phyloP scores from a whole-genome alignment of 805 yeast genomes.

The Jamesozyma piceae region DNA sequence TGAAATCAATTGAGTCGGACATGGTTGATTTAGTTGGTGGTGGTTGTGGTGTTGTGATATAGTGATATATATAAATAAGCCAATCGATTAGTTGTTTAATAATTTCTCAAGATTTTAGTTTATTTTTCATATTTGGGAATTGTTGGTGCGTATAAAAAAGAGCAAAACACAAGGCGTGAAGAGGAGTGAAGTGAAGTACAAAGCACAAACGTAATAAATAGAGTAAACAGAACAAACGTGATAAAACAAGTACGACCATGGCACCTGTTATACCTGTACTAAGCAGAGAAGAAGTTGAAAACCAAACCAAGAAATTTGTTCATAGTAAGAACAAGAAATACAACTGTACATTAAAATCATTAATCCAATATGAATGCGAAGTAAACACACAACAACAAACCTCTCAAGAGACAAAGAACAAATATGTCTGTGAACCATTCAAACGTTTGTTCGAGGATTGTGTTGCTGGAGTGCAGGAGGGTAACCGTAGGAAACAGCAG shows the following conservation, averaged over 20 bases:
- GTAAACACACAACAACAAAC: not conserved
- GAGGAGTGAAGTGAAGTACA: too few relatives aligned
- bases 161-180: too few relatives aligned
- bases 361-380: not conserved
- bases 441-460: not conserved
- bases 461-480: not conserved
- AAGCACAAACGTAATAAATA: too few relatives aligned
- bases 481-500: not conserved
- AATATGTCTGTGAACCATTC: not conserved
- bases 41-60: too few relatives aligned
- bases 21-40: too few relatives aligned
- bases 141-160: too few relatives aligned
- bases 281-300: not conserved
- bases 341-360: not conserved
- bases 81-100: too few relatives aligned
- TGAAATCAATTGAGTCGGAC: constrained; percentile 1
- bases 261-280: not conserved
- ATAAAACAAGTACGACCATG: too few relatives aligned
- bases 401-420: not conserved
- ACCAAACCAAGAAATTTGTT: not conserved
- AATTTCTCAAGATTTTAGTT: too few relatives aligned
- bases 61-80: too few relatives aligned
- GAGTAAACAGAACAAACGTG: too few relatives aligned
- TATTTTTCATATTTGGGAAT: too few relatives aligned
- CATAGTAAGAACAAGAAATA: not conserved